Conservation (phyloP, 169 alveolate species). For the Besnoitia besnoiti region DNA sequence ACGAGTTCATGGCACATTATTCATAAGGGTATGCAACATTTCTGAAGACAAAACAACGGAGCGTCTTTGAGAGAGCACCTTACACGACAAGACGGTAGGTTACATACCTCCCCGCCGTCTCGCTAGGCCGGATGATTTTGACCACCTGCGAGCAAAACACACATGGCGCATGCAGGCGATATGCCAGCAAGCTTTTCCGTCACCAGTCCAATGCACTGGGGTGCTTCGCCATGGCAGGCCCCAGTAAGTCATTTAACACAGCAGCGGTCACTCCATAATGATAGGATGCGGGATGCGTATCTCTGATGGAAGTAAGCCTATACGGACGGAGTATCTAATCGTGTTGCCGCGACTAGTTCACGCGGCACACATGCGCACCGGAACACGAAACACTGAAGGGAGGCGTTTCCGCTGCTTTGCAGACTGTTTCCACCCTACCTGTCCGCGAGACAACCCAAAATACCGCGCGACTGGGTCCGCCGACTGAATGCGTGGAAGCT, state of each 20-base stretch:
- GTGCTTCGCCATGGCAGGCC: too few relatives aligned
- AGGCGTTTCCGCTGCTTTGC: background rate
- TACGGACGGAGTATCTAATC: background rate
- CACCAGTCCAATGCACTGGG: too few relatives aligned
- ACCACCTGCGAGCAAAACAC: slow-evolving; percentile 81
- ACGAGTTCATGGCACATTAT: background rate
- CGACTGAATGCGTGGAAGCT: slow-evolving; percentile 95
- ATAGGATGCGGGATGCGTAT: too few relatives aligned
- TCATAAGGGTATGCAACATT: background rate
- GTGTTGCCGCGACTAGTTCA: background rate
- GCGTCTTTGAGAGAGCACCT: background rate
- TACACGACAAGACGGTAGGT: slow-evolving; percentile 93
- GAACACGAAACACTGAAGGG: background rate
- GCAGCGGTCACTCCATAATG: too few relatives aligned
- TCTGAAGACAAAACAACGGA: background rate
- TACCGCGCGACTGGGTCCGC: slow-evolving; percentile 96
- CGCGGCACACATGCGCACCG: background rate
- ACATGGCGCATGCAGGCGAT: too few relatives aligned
- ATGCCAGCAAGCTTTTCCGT: too few relatives aligned
- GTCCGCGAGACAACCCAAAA: slow-evolving; percentile 87
- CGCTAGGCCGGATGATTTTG: slow-evolving; percentile 96
- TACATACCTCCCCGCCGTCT: slow-evolving; percentile 99
- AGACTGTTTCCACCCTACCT: slow-evolving; percentile 74
- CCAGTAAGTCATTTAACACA: too few relatives aligned
- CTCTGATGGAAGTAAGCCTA: too few relatives aligned